These are phyloP conservation scores for Pythium angustatum DNA, from an alignment of 352 stramenopile species.

Conservation along the genomic window DNA sequence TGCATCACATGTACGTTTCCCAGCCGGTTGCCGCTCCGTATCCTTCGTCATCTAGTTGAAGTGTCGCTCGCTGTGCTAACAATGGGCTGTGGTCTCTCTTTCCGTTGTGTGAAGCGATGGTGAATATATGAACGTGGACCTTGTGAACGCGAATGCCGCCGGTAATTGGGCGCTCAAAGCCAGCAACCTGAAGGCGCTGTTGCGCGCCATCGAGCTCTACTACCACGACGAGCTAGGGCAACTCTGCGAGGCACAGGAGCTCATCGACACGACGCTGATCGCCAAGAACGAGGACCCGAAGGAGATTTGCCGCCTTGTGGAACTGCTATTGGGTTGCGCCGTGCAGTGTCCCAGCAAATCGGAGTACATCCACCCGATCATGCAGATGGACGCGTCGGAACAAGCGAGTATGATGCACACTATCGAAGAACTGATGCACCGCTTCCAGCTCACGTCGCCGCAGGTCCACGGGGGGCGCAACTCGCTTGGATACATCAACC, in stretches of 20 bases:
- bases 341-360: constrained; percentile 80
- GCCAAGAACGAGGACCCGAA: constrained; percentile 69
- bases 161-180: constrained; percentile 77
- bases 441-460: constrained; percentile 66
- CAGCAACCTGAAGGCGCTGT: constrained; percentile 80
- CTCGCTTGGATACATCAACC: constrained; percentile 60
- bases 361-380: constrained; percentile 85
- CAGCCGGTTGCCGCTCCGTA: too few relatives aligned
- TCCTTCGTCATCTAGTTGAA: too few relatives aligned
- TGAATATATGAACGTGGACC: constrained; percentile 79
- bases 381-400: constrained; percentile 76
- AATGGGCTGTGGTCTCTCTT: too few relatives aligned
- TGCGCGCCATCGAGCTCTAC: constrained; percentile 76
- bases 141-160: constrained; percentile 59
- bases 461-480: constrained; percentile 24
- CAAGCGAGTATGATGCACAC: constrained; percentile 84
- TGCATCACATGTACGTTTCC: constrained; percentile 87
- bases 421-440: constrained; percentile 84
- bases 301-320: constrained; percentile 69
- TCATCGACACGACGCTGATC: constrained; percentile 69
- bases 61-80: too few relatives aligned
- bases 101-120: too few relatives aligned
- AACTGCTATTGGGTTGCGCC: constrained; percentile 74
- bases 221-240: constrained; percentile 83
- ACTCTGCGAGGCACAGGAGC: constrained; percentile 63